phyloP scores from a whole-genome alignment of 1,284 basidiomycete species.

The Cutaneotrichosporon sp. region DNA sequence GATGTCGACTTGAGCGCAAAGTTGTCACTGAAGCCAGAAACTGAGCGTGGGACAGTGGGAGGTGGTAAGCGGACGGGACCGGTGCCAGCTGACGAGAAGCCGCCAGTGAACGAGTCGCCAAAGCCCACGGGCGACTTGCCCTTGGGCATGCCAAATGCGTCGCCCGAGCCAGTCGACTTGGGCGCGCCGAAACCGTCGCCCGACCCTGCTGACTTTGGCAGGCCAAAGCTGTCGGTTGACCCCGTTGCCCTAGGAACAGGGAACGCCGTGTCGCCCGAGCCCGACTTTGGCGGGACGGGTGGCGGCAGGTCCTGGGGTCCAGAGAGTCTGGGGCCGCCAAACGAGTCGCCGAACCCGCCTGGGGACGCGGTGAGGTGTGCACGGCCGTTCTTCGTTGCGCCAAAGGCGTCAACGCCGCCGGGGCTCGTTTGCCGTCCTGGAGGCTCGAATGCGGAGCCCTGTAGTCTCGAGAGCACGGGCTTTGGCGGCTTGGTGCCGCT shows the following conservation, averaged over 20 bases:
- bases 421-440: slow-evolving; percentile 2
- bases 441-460: neutral
- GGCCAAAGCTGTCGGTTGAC: neutral
- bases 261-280: too few species aligned
- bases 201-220: neutral
- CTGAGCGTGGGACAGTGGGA: neutral
- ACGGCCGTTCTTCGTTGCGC: slow-evolving; percentile 13
- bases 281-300: too few species aligned
- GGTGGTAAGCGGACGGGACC: neutral
- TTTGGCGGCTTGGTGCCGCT: slow-evolving; percentile 16
- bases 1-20: neutral
- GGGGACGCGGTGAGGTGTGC: slow-evolving; percentile 3
- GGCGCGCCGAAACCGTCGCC: neutral
- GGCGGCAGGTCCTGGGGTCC: too few species aligned
- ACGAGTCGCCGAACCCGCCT: slow-evolving; percentile 7
- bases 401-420: slow-evolving; percentile 31
- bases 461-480: neutral
- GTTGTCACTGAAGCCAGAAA: slow-evolving; percentile 7
- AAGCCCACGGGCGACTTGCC: slow-evolving; percentile 10
- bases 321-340: neutral
- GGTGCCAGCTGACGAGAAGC: neutral
- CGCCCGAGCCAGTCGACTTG: neutral
- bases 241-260: neutral
- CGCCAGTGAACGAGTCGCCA: slow-evolving; percentile 13
- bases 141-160: slow-evolving; percentile 5